Evolutionary conservation across 805 yeast species (phyloP).

Genomic region (Komagataella kurtzmanii): DNA sequence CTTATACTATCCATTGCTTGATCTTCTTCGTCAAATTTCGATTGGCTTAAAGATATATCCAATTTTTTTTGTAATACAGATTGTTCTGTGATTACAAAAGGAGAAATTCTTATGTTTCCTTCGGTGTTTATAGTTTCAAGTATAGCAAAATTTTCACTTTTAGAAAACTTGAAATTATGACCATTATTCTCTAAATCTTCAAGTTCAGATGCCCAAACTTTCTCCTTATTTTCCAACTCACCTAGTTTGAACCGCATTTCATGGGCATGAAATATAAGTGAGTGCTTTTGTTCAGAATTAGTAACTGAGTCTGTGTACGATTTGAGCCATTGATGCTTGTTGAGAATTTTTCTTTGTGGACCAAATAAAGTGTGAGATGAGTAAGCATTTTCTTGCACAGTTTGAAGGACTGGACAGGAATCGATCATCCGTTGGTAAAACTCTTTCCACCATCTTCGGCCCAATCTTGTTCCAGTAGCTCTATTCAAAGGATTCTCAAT

Average conservation of each 20-base stretch:
- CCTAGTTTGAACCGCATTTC: neutral
- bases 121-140: neutral
- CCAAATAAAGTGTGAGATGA: neutral
- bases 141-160: neutral
- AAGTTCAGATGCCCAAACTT: neutral
- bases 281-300: neutral
- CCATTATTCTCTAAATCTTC: neutral
- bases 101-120: neutral
- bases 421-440: neutral
- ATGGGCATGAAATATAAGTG: neutral
- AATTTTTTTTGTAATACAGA: neutral
- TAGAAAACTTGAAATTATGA: neutral
- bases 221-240: neutral
- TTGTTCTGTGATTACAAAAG: neutral
- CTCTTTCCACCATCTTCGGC: neutral
- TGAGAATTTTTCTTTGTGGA: neutral
- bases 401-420: neutral
- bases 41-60: neutral
- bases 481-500: neutral
- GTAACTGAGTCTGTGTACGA: neutral
- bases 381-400: neutral
- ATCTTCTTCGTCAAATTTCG: neutral
- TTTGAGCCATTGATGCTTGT: neutral
- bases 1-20: neutral
- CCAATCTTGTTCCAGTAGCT: neutral